Evolutionary conservation across 768 basidiomycete genomes (phyloP), one percentile per base, ranked within the genome.

Genomic region (Mycena albidolilacea): DNA sequence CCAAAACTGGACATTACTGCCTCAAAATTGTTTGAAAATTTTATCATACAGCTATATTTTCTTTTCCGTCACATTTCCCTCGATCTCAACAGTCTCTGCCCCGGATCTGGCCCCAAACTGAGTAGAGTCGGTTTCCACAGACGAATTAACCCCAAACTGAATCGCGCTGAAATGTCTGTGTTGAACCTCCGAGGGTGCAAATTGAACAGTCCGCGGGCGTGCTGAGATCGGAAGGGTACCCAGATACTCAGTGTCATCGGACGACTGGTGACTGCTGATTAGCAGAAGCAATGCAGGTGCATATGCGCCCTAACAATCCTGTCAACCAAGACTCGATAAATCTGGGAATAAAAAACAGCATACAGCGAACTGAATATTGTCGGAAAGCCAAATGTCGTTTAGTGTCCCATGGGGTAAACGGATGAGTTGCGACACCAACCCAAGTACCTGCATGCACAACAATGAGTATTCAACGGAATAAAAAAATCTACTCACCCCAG

Each of bases 331-430:
- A 52, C 46, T 38, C 46, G 48, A 64, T 48, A 38, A 50, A 63
- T 50, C 46, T 60, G 37, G 67, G 46, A 69, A 46, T 46, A 46
- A 50, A 54, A 23, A 52, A 62, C 48, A 46, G 39, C 61, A 52
- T 63, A 64, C 69, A 35, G 69, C 63, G 54, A 70, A 55, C 58
- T 71, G 69, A 52, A 71, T 64, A 55, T 58, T 58, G 35, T 41
- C 62, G 21, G 60, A 41, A n/a, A 71, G 55, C 19, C 17, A 55
- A 54, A 71, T 3, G 57, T 71, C 69, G 63, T 65, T 65, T 21
- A 71, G 69, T 30, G 69, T 71, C 19, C 69, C 69, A 52, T 65
- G 57, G 35, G 69, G 69, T 23, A 71, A 50, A n/a, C 30, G 69
- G 21, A 71, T 50, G 52, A 65, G 63, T 52, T 70, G 69, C 11